Base-by-base conservation (phyloP, 2,329 filamentous ascomycete species). In the Leptographium procerum region DNA sequence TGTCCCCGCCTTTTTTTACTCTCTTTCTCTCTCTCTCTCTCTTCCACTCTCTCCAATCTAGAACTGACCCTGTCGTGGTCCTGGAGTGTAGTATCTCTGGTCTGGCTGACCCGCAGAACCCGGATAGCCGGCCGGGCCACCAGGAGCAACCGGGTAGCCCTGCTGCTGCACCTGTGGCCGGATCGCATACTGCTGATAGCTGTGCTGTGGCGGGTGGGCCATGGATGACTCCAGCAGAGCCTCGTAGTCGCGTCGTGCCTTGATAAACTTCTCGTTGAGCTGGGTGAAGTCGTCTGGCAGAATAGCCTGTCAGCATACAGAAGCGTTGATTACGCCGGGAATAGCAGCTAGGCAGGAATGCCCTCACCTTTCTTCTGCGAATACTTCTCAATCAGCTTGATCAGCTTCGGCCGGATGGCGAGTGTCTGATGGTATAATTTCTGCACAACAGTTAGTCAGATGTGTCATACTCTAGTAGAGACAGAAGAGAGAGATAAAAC, bases 181-280 rank as follows among this genome's bases (percentile, higher is more conserved):
- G 72, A 83, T 75, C 50, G 76, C 74, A 63, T 84, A 84, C 64
- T 89, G 84, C 65, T 88, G 86, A 69, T 92, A 94, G 64, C 80
- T 83, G 52, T 86, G 83, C 67, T 89, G 87, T 56, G 88, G 84
- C n/a, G 91, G 88, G 65, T 96, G 92, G 1, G 91, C 85, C 92
- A 99, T 97, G 58, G 92, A 97, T 22, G 89, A 88, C 72, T 99
- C 94, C 24, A 99, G 78, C n/a, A 99, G 80, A 33, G 89, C 86
- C 73, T 99, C 94, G 70, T 99, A 99, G 73, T 99, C 94, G 66
- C 92, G 84, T 63, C 94, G 86, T 52, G 94, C 94, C 73, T 99
- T 99, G 78, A 99, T 97, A 72, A 99, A 99, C 75, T 97, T 97
- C 72, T 99, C 94, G 68, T 99, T 99, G 62, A 99, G 77, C 70